Conservation (phyloP, 176 grass and related monocot genomes). For the Avena atlantica region DNA sequence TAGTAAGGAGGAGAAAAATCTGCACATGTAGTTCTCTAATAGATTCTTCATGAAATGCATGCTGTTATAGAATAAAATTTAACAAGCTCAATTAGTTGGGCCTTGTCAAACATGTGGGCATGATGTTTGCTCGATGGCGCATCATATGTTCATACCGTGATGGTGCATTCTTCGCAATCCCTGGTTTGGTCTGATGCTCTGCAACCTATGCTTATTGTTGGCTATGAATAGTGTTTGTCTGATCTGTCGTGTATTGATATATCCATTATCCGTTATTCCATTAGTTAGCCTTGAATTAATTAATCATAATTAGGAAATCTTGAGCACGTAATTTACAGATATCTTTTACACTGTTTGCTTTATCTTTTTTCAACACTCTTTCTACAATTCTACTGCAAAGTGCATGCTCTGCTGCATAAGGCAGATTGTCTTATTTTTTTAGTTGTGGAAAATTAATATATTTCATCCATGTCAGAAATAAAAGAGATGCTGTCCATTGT, state of each 20-base stretch:
- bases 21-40: conserved; percentile 3
- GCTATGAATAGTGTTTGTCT: background rate
- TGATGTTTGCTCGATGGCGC: background rate
- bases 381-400: background rate
- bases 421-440: conserved; percentile 9
- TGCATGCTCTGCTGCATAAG: conserved; percentile 2
- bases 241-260: conserved; percentile 2
- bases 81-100: background rate
- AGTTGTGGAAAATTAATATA: conserved; percentile 32
- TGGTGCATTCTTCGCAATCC: background rate
- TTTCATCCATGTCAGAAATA: conserved; percentile 70
- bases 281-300: conserved; percentile 20
- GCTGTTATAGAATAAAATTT: background rate
- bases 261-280: conserved; percentile 11
- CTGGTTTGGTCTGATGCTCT: conserved; percentile 13
- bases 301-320: conserved; percentile 17
- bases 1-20: background rate
- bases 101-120: conserved; percentile 14
- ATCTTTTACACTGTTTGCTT: conserved; percentile 17
- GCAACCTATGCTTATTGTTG: conserved; percentile 21
- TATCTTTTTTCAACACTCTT: conserved; percentile 10
- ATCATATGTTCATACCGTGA: background rate
- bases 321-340: background rate
- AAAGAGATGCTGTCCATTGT: conserved; percentile 92
- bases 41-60: conserved; percentile 23